Conservation (phyloP, 352 stramenopile species). For the Phytophthora crassamura region DNA sequence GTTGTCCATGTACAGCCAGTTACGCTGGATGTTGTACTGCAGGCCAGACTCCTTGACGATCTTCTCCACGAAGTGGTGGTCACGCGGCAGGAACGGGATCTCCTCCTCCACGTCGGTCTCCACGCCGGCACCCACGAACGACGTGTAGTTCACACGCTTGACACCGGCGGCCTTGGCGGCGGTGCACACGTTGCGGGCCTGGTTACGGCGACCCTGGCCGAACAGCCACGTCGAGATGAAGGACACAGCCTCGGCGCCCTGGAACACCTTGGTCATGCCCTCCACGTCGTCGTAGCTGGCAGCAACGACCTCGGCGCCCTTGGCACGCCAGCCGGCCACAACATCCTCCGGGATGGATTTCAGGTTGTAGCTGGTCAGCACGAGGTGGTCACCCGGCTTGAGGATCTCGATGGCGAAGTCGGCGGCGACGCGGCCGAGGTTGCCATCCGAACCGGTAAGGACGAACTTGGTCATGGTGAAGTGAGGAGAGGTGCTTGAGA, state of each 20-base stretch:
- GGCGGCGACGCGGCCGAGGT: conserved; percentile 34
- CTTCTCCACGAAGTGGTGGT: no score
- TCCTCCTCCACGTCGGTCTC: no score
- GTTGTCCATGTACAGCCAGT: no score
- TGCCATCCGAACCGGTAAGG: conserved; percentile 34
- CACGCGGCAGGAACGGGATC: no score
- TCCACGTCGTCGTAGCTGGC: conserved; percentile 35
- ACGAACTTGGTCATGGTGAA: conserved; percentile 43
- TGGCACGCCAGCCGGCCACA: conserved; percentile 17
- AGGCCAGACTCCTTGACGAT: no score
- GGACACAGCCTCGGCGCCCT: conserved; percentile 27
- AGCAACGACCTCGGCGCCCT: conserved; percentile 18
- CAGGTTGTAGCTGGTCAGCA: conserved; percentile 38
- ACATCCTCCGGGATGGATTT: conserved; percentile 25
- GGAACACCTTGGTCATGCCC: conserved; percentile 32
- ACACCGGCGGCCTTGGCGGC: no score
- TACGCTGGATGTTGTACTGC: no score
- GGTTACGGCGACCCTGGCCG: conserved; percentile 29
- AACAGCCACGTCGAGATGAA: conserved; percentile 43
- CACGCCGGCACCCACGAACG: no score
- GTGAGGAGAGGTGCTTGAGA: no score
- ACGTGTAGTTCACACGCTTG: no score
- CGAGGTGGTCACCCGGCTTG: conserved; percentile 25
- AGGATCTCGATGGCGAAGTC: conserved; percentile 36
- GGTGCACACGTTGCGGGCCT: background rate